Conservation (phyloP, 2,329 filamentous ascomycete species). For the Keithomyces neogunnii region DNA sequence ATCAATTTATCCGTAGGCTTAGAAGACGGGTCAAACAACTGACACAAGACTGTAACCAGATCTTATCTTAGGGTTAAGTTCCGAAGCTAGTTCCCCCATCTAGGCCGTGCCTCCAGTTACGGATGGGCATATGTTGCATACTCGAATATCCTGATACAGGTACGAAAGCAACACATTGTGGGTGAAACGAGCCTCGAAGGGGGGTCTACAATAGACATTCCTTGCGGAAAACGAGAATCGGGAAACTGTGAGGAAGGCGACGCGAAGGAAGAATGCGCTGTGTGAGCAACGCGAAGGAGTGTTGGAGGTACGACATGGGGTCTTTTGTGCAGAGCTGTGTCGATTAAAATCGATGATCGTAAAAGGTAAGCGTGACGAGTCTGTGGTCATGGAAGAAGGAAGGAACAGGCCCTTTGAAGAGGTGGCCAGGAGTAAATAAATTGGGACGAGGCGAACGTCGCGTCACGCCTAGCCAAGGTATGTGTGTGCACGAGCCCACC, state of each 20-base stretch:
- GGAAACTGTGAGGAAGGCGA: conserved; percentile 74
- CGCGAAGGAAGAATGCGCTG: conserved; percentile 38
- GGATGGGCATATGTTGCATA: conserved; percentile 39
- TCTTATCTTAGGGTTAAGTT: conserved; percentile 93
- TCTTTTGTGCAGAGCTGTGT: neutral
- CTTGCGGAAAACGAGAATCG: conserved; percentile 62
- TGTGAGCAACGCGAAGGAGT: conserved; percentile 34
- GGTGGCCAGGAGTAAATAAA: neutral
- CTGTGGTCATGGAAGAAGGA: neutral
- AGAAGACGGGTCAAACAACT: conserved; percentile 64
- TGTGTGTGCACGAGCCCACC: conserved; percentile 4
- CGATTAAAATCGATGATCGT: neutral
- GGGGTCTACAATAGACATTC: conserved; percentile 49
- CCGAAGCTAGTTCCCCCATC: conserved; percentile 59
- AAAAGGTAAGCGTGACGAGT: neutral
- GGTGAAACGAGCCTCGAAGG: conserved; percentile 23
- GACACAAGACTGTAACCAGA: conserved; percentile 69
- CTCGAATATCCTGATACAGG: conserved; percentile 48
- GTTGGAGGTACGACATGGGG: conserved; percentile 12
- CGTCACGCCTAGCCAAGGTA: neutral
- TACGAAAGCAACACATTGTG: conserved; percentile 50
- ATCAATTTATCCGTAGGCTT: conserved; percentile 31
- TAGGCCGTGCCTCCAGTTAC: conserved; percentile 30
- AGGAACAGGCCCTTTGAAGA: neutral
- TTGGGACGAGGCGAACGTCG: neutral